Percentiles rank a stretch among this genome's conserved stretches.
Conservation (phyloP, 208 protist species). For the Crithidia expoeki region DNA sequence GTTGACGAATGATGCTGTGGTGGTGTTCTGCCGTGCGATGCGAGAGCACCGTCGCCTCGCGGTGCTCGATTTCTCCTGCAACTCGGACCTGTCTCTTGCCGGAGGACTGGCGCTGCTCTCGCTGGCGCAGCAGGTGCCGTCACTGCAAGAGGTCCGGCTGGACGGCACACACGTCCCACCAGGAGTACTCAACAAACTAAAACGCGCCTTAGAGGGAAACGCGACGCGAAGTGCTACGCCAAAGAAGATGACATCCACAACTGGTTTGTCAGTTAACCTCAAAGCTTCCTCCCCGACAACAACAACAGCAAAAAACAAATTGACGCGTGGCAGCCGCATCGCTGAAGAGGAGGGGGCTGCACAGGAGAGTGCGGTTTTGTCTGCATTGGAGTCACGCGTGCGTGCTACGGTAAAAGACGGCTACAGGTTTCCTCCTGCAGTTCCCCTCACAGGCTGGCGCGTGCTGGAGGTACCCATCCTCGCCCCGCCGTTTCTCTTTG, state of each 20-base stretch:
- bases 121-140: constrained; percentile 53
- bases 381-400: constrained; percentile 16
- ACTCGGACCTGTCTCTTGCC: constrained; percentile 68
- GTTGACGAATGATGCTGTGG: constrained; percentile 81
- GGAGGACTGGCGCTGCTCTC: constrained; percentile 75
- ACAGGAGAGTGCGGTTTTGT: neutral
- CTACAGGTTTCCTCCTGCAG: constrained; percentile 35
- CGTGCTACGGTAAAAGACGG: constrained; percentile 12
- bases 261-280: no score
- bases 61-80: constrained; percentile 72
- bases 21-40: constrained; percentile 80
- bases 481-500: constrained; percentile 74
- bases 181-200: constrained; percentile 59
- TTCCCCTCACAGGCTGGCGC: constrained; percentile 63
- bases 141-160: constrained; percentile 43
- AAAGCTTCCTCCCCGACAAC: neutral
- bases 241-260: neutral
- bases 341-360: neutral
- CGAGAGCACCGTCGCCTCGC: constrained; percentile 45
- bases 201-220: constrained; percentile 45
- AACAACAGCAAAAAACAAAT: neutral
- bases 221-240: neutral
- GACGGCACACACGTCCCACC: constrained; percentile 68
- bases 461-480: constrained; percentile 83
- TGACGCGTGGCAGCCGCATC: neutral